Base-by-base conservation (phyloP, 2,329 filamentous ascomycete genomes). In the Xylogone sp. region DNA sequence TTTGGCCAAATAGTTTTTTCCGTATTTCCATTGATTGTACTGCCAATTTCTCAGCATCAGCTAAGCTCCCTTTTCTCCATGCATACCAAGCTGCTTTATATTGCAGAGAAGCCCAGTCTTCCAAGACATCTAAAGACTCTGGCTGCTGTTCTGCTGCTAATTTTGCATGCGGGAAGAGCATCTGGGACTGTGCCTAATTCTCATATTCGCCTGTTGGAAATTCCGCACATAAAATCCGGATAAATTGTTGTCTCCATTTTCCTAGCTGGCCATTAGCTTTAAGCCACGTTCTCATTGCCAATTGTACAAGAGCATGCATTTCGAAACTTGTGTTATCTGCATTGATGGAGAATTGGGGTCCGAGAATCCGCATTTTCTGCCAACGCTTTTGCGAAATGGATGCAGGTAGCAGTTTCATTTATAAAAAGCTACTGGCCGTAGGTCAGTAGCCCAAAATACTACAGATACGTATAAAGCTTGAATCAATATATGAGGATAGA, bases 231-330 rank as follows among this genome's bases (percentile, higher is more conserved):
- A 72, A 56, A 42, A 57, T 63, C 21, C 49, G 50, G 34, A 70
- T 59, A 46, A 53, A 71, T 48, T 60, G 50, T 27, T 58, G 46
- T 52, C 60, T 65, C 57, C 65, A 71, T 21, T 20, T 47, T 22
- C 70, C 62, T 9, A 57, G 44, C 48, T 65, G 31, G 2, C 54
- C 53, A 4, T 58, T n/a, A 3, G 48, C 53, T 50, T 65, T 46
- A n/a, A 71, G 59, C 69, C 68, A 72, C 34, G 50, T 61, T 48
- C 61, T 27, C 10, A 27, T 27, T 27, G 24, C 24, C 24, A 73
- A 53, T 55, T 74, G 69, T 19, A 75, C 72, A 2, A 76, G 62
- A 7, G 53, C 43, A 56, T 76, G 73, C 70, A 76, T 75, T 53
- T 71, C 66, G 46, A 71, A 73, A 2, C 53, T 48, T 12, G 53